Base-by-base conservation (phyloP, 805 yeast species). In the Candida namnaoensis region DNA sequence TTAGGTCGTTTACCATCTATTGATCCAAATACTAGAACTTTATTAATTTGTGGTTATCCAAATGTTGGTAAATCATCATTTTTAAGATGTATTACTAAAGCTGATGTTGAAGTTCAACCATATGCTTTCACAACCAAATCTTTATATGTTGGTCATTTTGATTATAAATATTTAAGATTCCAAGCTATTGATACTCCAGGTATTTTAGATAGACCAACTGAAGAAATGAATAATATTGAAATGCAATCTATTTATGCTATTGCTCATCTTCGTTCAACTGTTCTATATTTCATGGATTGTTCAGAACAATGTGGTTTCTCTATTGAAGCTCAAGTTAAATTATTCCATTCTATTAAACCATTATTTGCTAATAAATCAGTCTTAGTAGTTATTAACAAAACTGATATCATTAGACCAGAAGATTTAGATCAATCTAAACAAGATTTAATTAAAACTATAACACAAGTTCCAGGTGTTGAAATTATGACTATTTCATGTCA, bases 131-230 rank as follows among this genome's bases (percentile, higher is more conserved):
- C 99, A 52, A 93, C 99, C 47, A 93, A 93, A 70, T 86, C 96
- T 30, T 71, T 93, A 55, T 93, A 88, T 57, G 99, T 93, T 44
- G 99, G 99, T 52, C 99, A 93, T 69, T 93, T 93, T 62, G 99
- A 93, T 69, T 93, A 93, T 72, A 93, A 93, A 69, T 95, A 93
- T 65, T 72, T 93, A 59, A 76, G 99, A 59, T 93, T 93, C 72
- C 99, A 93, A 72, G 99, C 98, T 43, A 93, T 93, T 60, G 99
- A 93, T 67, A 93, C 99, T 34, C 99, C 99, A 32, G 99, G 99
- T 72, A 90, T 93, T 57, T 73, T 93, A 62, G 99, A 93, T 67
- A 81, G 98, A 65, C 99, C 99, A 46, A 88, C 97, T 37, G 99
- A 93, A 66, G 99, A 93, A 63, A 93, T 93, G 99, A 93, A 93